Conservation (phyloP, 2,329 filamentous ascomycete species). For the Talaromyces marneffei region DNA sequence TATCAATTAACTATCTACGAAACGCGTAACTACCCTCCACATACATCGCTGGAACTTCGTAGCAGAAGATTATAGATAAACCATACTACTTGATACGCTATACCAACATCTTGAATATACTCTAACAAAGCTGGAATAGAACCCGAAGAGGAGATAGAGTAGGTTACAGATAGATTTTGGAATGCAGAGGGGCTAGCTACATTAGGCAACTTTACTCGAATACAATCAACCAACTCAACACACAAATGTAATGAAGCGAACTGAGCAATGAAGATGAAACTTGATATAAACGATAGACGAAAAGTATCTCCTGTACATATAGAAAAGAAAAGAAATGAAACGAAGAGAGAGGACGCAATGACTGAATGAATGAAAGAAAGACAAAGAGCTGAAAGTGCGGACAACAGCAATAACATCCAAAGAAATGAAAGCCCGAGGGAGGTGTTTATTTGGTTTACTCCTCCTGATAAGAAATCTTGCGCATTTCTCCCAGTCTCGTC, state of each 20-base stretch:
- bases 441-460: constrained; percentile 40
- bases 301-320: background rate
- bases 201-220: too few relatives aligned
- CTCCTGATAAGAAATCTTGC: constrained; percentile 91
- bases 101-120: too few relatives aligned
- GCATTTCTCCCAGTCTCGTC: constrained; percentile 88
- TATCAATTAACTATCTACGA: background rate
- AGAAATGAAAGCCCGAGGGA: background rate
- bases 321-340: background rate
- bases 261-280: too few relatives aligned
- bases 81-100: background rate
- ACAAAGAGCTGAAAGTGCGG: background rate
- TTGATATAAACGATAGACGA: background rate
- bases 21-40: background rate
- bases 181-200: too few relatives aligned
- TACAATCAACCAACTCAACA: too few relatives aligned
- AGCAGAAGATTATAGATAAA: background rate
- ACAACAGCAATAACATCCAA: background rate
- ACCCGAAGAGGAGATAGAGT: too few relatives aligned
- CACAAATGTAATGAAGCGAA: background rate
- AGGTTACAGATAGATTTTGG: too few relatives aligned
- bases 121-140: too few relatives aligned
- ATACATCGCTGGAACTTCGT: background rate
- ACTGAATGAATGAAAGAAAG: too few relatives aligned
- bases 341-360: background rate